These are phyloP conservation scores for Saxispiralis lemnorum DNA, from an alignment of 495 filamentous ascomycete genomes.

Conservation along the genomic window DNA sequence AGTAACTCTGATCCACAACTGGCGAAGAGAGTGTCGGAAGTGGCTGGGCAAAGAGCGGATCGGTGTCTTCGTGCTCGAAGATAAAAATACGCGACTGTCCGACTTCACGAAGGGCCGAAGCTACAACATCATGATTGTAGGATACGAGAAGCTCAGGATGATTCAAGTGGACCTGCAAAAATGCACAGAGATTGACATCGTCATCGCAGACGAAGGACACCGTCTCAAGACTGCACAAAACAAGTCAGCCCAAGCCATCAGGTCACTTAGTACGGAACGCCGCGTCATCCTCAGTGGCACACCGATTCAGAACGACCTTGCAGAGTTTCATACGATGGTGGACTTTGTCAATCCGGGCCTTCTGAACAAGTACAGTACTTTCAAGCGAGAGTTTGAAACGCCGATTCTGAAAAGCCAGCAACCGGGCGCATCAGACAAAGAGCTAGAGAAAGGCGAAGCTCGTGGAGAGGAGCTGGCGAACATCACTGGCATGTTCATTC, in stretches of 20 bases:
- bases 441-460: constrained; percentile 57
- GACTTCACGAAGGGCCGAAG: constrained; percentile 62
- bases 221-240: constrained; percentile 67
- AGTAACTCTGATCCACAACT: constrained; percentile 63
- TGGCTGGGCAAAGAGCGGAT: constrained; percentile 67
- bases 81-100: constrained; percentile 36
- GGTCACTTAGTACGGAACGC: constrained; percentile 47
- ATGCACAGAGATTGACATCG: constrained; percentile 50
- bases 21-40: constrained; percentile 62
- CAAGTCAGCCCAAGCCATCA: constrained; percentile 60
- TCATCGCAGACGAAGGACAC: constrained; percentile 70
- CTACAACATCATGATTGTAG: constrained; percentile 68
- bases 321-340: constrained; percentile 62
- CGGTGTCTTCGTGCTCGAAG: constrained; percentile 56
- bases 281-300: constrained; percentile 61
- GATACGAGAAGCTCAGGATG: constrained; percentile 59
- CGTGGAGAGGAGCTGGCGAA: constrained; percentile 48
- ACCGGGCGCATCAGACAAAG: constrained; percentile 46
- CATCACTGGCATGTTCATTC: constrained; percentile 55
- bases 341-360: constrained; percentile 67
- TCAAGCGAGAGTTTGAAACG: constrained; percentile 54
- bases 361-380: constrained; percentile 47
- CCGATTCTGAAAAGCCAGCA: constrained; percentile 59
- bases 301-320: constrained; percentile 64
- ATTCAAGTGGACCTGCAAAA: constrained; percentile 51